Base-by-base conservation (phyloP, 164 flowering plant species). In the Sextonia rubra region DNA sequence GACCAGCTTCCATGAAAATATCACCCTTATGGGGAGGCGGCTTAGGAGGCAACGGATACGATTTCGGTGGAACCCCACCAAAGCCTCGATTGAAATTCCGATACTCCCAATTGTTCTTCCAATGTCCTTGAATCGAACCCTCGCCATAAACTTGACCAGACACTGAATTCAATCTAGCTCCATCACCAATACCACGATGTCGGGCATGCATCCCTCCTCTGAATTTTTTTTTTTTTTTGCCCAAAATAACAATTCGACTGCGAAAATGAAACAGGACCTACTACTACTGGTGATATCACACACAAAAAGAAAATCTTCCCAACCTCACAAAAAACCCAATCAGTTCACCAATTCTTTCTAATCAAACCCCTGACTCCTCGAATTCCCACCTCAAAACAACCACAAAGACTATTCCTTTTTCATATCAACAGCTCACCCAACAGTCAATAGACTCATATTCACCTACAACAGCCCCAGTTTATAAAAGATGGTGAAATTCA, bases 1-100 rank as follows among this genome's bases (percentile, higher is more conserved):
- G 80, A 61, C 99, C 99, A 0, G 99, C 99, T 80, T 95, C 98
- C 87, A 91, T 81, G 55, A 93, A 86, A 72, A 91, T 67, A 61
- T 95, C 97, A 64, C 82, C 85, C 23, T 52, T 60, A 12, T 24
- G 66, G 3, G 70, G 76, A 3, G 67, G 69, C 3, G 85, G 84
- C 1, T 77, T 48, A 7, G 72, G 72, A 66, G 68, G 80, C 2
- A 75, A 76, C 49, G 49, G 69, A 67, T 78, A 79, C 5, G 58
- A 20, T 22, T 82, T 84, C n/a, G 80, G 74, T 12, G 70, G 83
- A 69, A 83, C 85, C 66, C 88, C 85, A 17, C 87, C 88, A 69
- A 79, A 82, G 2, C 58, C 58, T 60, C 85, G 80, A 73, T 77
- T 83, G 52, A 78, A 82, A 75, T 76, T 79, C 11, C 90, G 82